A percentile compares a stretch with the other conserved stretches of the same genome.
phyloP scores from a whole-genome alignment of 2,329 filamentous ascomycete species.

The Onygenales sp. region DNA sequence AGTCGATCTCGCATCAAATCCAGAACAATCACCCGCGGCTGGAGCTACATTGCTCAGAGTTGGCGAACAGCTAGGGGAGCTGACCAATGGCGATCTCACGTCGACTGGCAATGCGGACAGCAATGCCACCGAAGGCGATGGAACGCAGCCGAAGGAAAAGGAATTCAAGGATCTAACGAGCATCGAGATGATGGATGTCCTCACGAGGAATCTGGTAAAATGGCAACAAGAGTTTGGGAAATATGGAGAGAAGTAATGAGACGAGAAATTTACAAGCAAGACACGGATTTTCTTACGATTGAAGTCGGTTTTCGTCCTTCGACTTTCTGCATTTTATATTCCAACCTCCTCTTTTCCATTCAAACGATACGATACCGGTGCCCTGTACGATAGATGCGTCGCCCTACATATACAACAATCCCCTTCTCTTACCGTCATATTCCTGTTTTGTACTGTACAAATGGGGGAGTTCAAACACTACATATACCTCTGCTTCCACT shows the following conservation, averaged over 20 bases:
- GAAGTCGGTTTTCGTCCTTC: not conserved
- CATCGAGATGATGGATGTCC: slow-evolving; percentile 81
- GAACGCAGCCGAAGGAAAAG: slow-evolving; percentile 23
- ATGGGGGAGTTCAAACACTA: no score
- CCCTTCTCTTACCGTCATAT: no score
- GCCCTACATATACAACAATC: not conserved
- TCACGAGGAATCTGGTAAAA: slow-evolving; percentile 70
- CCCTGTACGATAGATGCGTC: slow-evolving; percentile 3
- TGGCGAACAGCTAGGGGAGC: slow-evolving; percentile 13
- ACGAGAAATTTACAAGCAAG: not conserved
- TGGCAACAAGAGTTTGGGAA: slow-evolving; percentile 69
- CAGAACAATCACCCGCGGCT: slow-evolving; percentile 33
- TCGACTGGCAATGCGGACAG: slow-evolving; percentile 12
- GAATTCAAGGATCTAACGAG: slow-evolving; percentile 69
- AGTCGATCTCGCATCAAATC: slow-evolving; percentile 64
- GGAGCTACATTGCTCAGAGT: slow-evolving; percentile 22
- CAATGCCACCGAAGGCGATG: slow-evolving; percentile 17
- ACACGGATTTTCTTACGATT: not conserved
- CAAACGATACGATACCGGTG: slow-evolving; percentile 2
- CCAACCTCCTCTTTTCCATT: not conserved
- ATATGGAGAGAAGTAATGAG: slow-evolving; percentile 38
- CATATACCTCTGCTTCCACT: no score
- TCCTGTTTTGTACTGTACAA: no score
- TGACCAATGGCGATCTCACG: slow-evolving; percentile 15
- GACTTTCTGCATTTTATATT: not conserved